Evolutionary conservation across 164 flowering plant species (phyloP).

Genomic region (Stephania japonica): DNA sequence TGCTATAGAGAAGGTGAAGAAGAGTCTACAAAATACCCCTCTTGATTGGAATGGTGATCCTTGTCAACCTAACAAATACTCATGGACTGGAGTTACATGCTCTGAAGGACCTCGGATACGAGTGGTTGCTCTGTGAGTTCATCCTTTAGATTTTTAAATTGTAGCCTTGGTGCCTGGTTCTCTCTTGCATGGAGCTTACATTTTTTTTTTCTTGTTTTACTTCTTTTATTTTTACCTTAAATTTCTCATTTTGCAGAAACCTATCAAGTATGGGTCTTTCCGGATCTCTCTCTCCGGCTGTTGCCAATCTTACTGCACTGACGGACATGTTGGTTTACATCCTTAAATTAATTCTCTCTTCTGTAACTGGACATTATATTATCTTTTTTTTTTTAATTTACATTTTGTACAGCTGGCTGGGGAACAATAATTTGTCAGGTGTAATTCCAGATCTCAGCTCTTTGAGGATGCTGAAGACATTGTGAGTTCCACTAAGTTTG

Average conservation of each 20-base stretch:
- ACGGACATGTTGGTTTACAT: constrained; percentile 38
- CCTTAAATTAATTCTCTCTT: not conserved
- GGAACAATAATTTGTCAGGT: constrained; percentile 67
- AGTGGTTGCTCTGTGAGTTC: constrained; percentile 66
- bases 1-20: constrained; percentile 45
- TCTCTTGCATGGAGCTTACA: not conserved
- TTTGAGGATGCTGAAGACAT: constrained; percentile 44
- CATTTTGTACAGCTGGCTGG: constrained; percentile 54
- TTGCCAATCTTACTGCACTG: constrained; percentile 77
- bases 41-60: constrained; percentile 93
- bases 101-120: constrained; percentile 54
- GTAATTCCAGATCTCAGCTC: constrained; percentile 67
- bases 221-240: constrained; percentile 1
- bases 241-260: constrained; percentile 44
- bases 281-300: constrained; percentile 60
- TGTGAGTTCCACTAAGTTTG: constrained; percentile 46
- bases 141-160: not conserved
- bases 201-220: not conserved
- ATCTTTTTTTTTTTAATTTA: not conserved
- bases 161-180: not conserved
- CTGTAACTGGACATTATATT: not conserved
- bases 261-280: constrained; percentile 67
- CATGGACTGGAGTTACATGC: constrained; percentile 91
- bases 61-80: constrained; percentile 56
- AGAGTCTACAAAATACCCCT: constrained; percentile 47